Conservation (phyloP, 805 yeast species). For the Spathaspora arborariae region DNA sequence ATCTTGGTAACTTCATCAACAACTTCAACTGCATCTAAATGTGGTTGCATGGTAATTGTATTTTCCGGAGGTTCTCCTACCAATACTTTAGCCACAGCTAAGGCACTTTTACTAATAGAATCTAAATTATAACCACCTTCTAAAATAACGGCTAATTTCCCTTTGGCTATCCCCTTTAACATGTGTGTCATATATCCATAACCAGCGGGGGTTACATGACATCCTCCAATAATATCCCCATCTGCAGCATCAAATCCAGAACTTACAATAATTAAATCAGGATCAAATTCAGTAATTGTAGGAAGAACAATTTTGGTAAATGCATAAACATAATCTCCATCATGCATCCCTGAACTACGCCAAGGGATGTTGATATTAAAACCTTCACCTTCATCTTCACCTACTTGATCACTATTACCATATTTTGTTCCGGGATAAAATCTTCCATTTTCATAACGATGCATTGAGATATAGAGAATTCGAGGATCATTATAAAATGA, state of each 20-base stretch:
- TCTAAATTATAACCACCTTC: constrained; percentile 98
- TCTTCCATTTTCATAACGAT: constrained; percentile 86
- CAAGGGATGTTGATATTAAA: constrained; percentile 89
- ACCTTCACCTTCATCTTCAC: constrained; percentile 86
- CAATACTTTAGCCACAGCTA: constrained; percentile 86
- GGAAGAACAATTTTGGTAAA: constrained; percentile 86
- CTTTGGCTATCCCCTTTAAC: constrained; percentile 82
- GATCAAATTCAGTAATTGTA: constrained; percentile 80
- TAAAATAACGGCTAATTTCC: constrained; percentile 81
- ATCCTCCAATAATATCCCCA: constrained; percentile 95
- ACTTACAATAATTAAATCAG: constrained; percentile 88
- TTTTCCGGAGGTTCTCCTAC: constrained; percentile 94
- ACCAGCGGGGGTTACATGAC: constrained; percentile 93
- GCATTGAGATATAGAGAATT: constrained; percentile 86
- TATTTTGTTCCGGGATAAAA: constrained; percentile 93
- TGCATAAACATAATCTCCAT: constrained; percentile 93
- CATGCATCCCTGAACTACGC: constrained; percentile 89
- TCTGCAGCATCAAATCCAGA: constrained; percentile 99
- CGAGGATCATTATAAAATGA: constrained; percentile 86
- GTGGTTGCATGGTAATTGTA: constrained; percentile 62
- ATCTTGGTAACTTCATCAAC: constrained; percentile 74
- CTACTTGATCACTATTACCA: constrained; percentile 78
- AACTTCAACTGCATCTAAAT: constrained; percentile 71
- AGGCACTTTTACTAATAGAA: constrained; percentile 83
- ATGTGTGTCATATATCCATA: constrained; percentile 95